These are phyloP conservation scores for Leishmania arabica DNA, from an alignment of 208 protist genomes.

Conservation along the genomic window DNA sequence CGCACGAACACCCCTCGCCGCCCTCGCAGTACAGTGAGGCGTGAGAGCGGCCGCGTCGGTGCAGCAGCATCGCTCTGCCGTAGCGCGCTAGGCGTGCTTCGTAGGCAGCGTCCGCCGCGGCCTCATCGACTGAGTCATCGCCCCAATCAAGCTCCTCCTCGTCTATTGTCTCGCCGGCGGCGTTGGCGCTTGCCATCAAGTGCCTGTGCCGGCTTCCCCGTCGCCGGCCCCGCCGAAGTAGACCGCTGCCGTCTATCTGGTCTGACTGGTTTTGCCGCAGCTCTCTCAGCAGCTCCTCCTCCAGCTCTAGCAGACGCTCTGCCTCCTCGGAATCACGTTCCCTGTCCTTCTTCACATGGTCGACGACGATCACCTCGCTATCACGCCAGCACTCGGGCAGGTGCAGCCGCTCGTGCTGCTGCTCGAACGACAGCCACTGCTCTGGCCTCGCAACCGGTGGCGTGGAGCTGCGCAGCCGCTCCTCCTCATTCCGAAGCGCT, in stretches of 20 bases:
- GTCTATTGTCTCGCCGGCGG: neutral
- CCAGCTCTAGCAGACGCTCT: slow-evolving; percentile 21
- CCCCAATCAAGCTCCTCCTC: slow-evolving; percentile 23
- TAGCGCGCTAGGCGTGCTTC: slow-evolving; percentile 18
- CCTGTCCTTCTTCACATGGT: slow-evolving; percentile 15
- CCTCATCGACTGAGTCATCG: slow-evolving; percentile 5
- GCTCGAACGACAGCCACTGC: slow-evolving; percentile 34
- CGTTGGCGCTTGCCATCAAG: neutral
- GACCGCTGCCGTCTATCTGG: neutral
- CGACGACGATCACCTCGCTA: slow-evolving; percentile 32
- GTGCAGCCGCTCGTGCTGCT: slow-evolving; percentile 35
- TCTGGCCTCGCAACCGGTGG: slow-evolving; percentile 5
- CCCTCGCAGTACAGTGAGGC: slow-evolving; percentile 3
- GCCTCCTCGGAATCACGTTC: slow-evolving; percentile 15
- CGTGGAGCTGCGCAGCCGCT: neutral
- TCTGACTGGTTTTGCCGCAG: slow-evolving; percentile 5
- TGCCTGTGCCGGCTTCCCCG: neutral
- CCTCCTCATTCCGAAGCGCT: neutral
- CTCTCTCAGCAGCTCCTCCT: slow-evolving; percentile 19
- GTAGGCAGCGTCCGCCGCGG: neutral
- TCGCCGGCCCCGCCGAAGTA: neutral
- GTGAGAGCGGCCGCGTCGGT: slow-evolving; percentile 6
- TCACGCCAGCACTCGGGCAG: slow-evolving; percentile 35
- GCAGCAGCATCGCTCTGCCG: slow-evolving; percentile 13
- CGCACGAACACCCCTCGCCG: neutral